Evolutionary conservation across 257 asterid species (phyloP).

Genomic region (Craterostigma plantagineum): DNA sequence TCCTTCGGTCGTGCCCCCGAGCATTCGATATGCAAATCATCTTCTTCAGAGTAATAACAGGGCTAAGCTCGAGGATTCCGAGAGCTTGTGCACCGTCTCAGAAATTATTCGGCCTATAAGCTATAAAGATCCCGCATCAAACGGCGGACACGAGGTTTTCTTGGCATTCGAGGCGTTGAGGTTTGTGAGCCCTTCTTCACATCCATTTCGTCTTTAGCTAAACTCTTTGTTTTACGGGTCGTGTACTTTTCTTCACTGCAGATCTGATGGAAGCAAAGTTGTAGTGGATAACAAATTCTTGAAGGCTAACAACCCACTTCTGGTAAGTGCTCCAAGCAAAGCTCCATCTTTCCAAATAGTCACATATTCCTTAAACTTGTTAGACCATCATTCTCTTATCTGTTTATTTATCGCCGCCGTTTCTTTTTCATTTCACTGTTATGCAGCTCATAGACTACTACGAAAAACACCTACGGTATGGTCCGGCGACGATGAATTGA

Average conservation of each 20-base stretch:
- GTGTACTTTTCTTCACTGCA: conserved; percentile 29
- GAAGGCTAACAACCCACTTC: conserved; percentile 64
- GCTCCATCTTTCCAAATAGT: not conserved
- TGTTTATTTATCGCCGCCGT: too few relatives aligned
- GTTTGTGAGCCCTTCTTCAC: conserved; percentile 24
- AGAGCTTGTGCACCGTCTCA: conserved; percentile 32
- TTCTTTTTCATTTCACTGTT: too few relatives aligned
- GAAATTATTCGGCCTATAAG: conserved; percentile 65
- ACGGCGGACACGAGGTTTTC: conserved; percentile 43
- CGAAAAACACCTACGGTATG: conserved; percentile 66
- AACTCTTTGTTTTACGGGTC: too few relatives aligned
- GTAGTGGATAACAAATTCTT: conserved; percentile 78
- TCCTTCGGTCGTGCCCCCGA: conserved; percentile 15
- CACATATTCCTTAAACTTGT: too few relatives aligned
- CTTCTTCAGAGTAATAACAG: conserved; percentile 14
- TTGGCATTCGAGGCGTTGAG: conserved; percentile 71
- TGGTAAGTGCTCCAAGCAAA: conserved; percentile 34
- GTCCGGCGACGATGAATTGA: conserved; percentile 18
- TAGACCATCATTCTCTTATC: too few relatives aligned
- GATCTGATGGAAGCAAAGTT: conserved; percentile 76
- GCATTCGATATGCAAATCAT: conserved; percentile 19
- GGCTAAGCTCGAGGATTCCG: conserved; percentile 26
- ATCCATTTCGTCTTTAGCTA: too few relatives aligned
- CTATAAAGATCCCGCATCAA: conserved; percentile 31
- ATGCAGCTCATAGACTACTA: conserved; percentile 82